Evolutionary conservation across 176 grass and related monocot species (phyloP), one percentile per base, ranked within the genome.

Genomic region (Rhynchospora pubera): DNA sequence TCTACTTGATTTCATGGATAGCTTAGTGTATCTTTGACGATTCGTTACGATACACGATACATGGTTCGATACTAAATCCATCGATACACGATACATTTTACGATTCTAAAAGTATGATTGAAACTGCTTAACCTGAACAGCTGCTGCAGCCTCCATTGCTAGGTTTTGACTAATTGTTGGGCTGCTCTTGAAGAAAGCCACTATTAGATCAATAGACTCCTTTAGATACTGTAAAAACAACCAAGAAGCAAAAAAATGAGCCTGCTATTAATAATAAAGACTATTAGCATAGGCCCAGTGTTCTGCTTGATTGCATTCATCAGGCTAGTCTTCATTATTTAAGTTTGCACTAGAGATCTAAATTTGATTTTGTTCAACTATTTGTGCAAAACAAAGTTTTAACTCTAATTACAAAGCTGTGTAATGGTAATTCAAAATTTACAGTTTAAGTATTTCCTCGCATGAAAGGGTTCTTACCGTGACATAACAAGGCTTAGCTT

Each of bases 151-250:
- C 81, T 94, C 95, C 81, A 94, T 62, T 70, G 95, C 92, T 79
- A 97, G 82, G 59, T 78, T 94, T 83, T 94, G 95, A 84, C 92
- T 97, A 79, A 97, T 82, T 62, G 87, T 90, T 77, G 92, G 85
- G 26, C 90, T 94, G 61, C 87, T 97, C 90, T 97, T 97, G 88
- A 97, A 97, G 84, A 97, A 97, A 84, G 65, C 77, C 85, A 97
- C 50, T 19, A 94, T 92, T 92, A 89, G 85, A 87, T 94, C 90
- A 22, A 97, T 84, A 3, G 92, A 97, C 22, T 97, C 95, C 83
- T 94, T 97, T 73, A 92, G 79, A 86, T 97, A 97, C 91, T 94
- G 78, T 47, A 26, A 87, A 57, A 84, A 80, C 44, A 84, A 47
- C 42, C 44, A 5, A 18, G 15, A 80, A 80, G 28, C 5, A 80